Percentiles rank a stretch among this genome's conserved stretches.
Conservation (phyloP, 805 yeast species). For the Sugiyamaella marilandica region DNA sequence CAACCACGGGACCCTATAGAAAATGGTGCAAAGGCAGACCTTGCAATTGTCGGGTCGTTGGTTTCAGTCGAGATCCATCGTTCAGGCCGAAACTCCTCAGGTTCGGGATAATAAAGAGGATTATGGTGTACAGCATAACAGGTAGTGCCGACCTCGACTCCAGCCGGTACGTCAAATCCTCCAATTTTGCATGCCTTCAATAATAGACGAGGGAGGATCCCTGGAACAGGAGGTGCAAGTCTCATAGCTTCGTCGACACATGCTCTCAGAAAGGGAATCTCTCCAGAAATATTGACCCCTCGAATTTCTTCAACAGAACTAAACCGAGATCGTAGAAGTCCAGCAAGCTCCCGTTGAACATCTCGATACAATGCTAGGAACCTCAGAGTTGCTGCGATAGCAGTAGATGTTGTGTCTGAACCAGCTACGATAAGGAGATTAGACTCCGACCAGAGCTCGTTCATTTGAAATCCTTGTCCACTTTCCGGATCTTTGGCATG, state of each 20-base stretch:
- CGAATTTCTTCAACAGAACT: slow-evolving; percentile 15
- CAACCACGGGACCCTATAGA: slow-evolving; percentile 20
- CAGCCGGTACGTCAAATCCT: slow-evolving; percentile 15
- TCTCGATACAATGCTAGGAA: slow-evolving; percentile 14
- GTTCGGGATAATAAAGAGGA: slow-evolving; percentile 10
- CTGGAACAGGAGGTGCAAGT: slow-evolving; percentile 20
- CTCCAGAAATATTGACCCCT: slow-evolving; percentile 5
- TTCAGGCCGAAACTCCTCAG: slow-evolving; percentile 14
- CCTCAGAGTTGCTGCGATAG: slow-evolving; percentile 14
- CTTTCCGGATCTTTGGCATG: slow-evolving; percentile 20
- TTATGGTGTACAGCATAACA: slow-evolving; percentile 13
- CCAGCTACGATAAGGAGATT: slow-evolving; percentile 20
- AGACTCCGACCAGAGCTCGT: slow-evolving; percentile 20
- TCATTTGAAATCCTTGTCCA: slow-evolving; percentile 16
- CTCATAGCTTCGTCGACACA: slow-evolving; percentile 20
- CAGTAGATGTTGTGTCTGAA: slow-evolving; percentile 19
- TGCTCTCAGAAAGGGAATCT: slow-evolving; percentile 16
- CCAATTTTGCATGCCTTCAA: slow-evolving; percentile 10
- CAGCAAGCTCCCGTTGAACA: slow-evolving; percentile 5
- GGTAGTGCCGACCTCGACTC: slow-evolving; percentile 16
- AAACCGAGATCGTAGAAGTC: slow-evolving; percentile 7
- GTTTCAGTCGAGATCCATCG: slow-evolving; percentile 13
- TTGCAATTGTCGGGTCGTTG: slow-evolving; percentile 3
- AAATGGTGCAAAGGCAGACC: slow-evolving; percentile 17
- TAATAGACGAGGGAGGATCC: slow-evolving; percentile 17